These are phyloP conservation scores for Calendula officinalis DNA, from an alignment of 129 eudicot genomes.

Conservation along the genomic window DNA sequence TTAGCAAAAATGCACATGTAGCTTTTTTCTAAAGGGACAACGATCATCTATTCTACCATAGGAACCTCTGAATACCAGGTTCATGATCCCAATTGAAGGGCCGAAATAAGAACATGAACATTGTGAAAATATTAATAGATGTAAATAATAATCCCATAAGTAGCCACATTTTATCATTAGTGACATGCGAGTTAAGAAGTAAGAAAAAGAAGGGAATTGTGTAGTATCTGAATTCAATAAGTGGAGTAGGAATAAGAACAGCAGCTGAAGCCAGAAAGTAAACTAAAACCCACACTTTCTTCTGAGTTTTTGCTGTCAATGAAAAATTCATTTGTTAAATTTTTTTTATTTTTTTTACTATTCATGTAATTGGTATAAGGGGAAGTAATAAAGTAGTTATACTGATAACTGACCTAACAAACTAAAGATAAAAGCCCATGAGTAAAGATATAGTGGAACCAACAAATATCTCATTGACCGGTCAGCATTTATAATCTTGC, in stretches of 20 bases:
- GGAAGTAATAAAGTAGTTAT: no score
- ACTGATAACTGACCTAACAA: slow-evolving; percentile 55
- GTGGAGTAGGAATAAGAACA: slow-evolving; percentile 73
- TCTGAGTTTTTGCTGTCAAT: slow-evolving; percentile 56
- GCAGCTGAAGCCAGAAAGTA: slow-evolving; percentile 78
- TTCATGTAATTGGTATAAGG: no score
- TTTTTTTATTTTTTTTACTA: no score
- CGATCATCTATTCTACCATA: slow-evolving; percentile 52
- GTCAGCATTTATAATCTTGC: slow-evolving; percentile 71
- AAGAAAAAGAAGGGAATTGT: slow-evolving; percentile 90
- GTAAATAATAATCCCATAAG: slow-evolving; percentile 58
- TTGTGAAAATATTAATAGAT: slow-evolving; percentile 60
- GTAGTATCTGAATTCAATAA: slow-evolving; percentile 95
- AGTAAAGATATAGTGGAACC: slow-evolving; percentile 76
- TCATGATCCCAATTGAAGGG: slow-evolving; percentile 88
- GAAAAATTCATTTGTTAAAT: slow-evolving; percentile 6
- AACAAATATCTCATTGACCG: slow-evolving; percentile 72
- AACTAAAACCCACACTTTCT: slow-evolving; percentile 67
- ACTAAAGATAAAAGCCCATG: slow-evolving; percentile 70
- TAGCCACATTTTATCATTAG: slow-evolving; percentile 48
- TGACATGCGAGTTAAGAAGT: slow-evolving; percentile 48
- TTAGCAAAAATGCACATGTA: slow-evolving; percentile 11
- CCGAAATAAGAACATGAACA: slow-evolving; percentile 80
- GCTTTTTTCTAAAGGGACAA: slow-evolving; percentile 17
- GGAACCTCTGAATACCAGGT: slow-evolving; percentile 78